Percentiles rank a stretch among this genome's conserved stretches.
Conservation (phyloP, 805 yeast species). For the Candida saitoana region DNA sequence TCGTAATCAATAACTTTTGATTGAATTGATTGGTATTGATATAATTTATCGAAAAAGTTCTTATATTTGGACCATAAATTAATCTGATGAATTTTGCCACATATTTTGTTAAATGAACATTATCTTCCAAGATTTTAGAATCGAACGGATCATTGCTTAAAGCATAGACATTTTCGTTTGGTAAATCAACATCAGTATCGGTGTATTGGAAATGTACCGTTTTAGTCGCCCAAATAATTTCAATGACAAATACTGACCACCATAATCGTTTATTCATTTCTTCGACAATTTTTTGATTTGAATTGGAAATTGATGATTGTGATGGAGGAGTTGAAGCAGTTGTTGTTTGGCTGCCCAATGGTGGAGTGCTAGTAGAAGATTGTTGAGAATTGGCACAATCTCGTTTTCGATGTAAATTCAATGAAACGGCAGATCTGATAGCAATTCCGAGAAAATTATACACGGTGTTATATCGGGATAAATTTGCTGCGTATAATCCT, state of each 20-base stretch:
- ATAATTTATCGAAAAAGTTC: constrained; percentile 37
- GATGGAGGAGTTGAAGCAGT: neutral
- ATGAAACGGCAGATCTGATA: constrained; percentile 33
- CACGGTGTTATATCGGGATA: constrained; percentile 34
- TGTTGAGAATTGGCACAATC: neutral
- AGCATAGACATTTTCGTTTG: constrained; percentile 27
- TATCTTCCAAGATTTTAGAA: constrained; percentile 26
- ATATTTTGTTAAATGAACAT: constrained; percentile 38
- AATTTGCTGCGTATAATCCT: constrained; percentile 35
- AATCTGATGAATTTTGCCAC: constrained; percentile 31
- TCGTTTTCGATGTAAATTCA: constrained; percentile 29
- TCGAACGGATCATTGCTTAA: constrained; percentile 28
- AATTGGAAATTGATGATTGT: neutral
- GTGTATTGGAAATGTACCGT: constrained; percentile 40
- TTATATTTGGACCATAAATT: constrained; percentile 38
- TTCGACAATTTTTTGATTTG: constrained; percentile 1
- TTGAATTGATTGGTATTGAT: constrained; percentile 39
- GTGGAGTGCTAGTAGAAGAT: neutral
- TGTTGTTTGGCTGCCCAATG: neutral
- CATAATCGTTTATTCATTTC: constrained; percentile 37
- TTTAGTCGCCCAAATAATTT: constrained; percentile 37
- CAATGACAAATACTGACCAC: constrained; percentile 41
- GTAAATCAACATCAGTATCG: constrained; percentile 41
- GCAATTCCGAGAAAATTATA: constrained; percentile 40
- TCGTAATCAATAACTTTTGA: constrained; percentile 29